Base-by-base conservation (phyloP, 148 eudicot genomes). In the Oxyria digyna region DNA sequence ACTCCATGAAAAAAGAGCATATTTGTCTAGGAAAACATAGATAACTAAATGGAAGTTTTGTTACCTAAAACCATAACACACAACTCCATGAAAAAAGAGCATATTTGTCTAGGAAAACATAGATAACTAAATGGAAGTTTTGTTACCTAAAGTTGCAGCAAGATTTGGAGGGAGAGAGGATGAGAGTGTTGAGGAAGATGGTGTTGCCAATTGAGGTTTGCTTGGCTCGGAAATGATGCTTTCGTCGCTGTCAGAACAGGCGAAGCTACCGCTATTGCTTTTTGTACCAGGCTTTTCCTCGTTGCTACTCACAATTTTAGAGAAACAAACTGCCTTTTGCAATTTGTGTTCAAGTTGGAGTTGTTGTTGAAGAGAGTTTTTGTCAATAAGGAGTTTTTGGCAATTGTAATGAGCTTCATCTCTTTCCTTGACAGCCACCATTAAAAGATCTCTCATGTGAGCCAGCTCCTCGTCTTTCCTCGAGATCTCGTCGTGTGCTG, bases 401-500 rank as follows among this genome's bases (percentile, higher is more conserved):
- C 77, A 74, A 59, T 85, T 85, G 8, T 78, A 72, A 26, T 80
- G 79, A 62, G 87, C 87, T 72, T 88, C 92, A 72, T 91, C 90
- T 71, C 90, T 82, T 57, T 91, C 97, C 45, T 84, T 82, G 54
- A 83, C 75, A 4, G 86, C 76, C 48, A 70, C 71, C 54, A 86
- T 52, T 37, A 91, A 57, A 15, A 89, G 71, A 63, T 73, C 79
- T 59, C 76, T 87, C 73, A 87, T 79, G 67, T 84, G 84, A 33
- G 78, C 15, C 29, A 91, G 26, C 73, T 91, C 97, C 72, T 85
- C 96, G 29, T 84, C 92, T 76, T 87, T 91, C 72, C 83, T 91
- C 72, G 87, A 74, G 32, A 91, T 83, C 67, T 91, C 90, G 18
- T 91, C 95, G 21, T 85, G 92, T 9, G 92, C 87, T 37, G 82